Base-by-base conservation (phyloP, 2,329 filamentous ascomycete species). In the Dactylonectria estremocensis region DNA sequence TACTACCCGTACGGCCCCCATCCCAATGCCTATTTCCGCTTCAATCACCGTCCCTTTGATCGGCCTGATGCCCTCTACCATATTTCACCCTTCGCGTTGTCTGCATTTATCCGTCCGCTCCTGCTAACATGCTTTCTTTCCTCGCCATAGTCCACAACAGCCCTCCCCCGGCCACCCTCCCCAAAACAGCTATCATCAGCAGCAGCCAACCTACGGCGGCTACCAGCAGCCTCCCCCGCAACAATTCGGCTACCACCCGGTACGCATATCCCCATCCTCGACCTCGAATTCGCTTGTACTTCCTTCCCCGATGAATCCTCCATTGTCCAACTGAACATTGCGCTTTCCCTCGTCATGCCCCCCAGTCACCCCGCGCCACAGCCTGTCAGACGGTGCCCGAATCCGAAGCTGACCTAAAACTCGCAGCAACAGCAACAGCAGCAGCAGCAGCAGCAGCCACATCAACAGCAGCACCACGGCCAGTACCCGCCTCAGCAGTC, bases 1-100 rank as follows among this genome's bases (percentile, higher is more conserved):
- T 86, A 86, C 76, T 88, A 88, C 74, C 85, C 86, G 85, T 89
- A 85, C 72, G 83, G 76, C 77, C 79, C 61, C 57, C 55, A 67
- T 63, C 57, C 61, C 48, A 49, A 57, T 55, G 37, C 49, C 55
- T 31, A 65, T 40, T 60, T 66, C 66, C 68, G 66, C 64, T 66
- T 60, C 63, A 56, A 56, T 67, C 50, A 59, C 67, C 61, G 58
- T 33, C 59, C 66, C 61, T 60, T 45, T 18, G 22, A 22, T 56
- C 52, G n/a, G 33, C 52, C 28, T 59, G 58, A 52, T 67, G 59
- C 53, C 56, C 45, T 60, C 68, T 58, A 31, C 52, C 61, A 60
- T 55, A 43, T 45, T 28, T 43, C 48, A 49, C 46, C 31, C 31
- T 22, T 43, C 13, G 31, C 37, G 43, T 43, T n/a, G 40, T 43